Evolutionary conservation across 2,329 filamentous ascomycete genomes (phyloP).

Genomic region (Ceratocystis smalleyi): DNA sequence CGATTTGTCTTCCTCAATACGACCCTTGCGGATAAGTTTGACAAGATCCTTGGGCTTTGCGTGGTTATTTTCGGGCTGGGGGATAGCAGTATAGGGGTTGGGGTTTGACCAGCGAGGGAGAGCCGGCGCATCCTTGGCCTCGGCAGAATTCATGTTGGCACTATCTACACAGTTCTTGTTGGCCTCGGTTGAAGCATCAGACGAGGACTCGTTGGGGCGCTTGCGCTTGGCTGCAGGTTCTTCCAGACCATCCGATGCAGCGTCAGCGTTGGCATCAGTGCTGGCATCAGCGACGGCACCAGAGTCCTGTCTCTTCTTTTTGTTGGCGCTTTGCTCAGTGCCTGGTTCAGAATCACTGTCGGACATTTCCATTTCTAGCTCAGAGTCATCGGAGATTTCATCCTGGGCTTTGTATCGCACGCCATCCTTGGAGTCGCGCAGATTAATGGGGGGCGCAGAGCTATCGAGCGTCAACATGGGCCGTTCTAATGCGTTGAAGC

Average conservation of each 20-base stretch:
- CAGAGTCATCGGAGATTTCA: conserved; percentile 46
- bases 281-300: background rate
- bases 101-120: conserved; percentile 84
- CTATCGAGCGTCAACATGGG: conserved; percentile 33
- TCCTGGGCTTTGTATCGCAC: conserved; percentile 40
- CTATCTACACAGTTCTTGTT: background rate
- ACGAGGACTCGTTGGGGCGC: conserved; percentile 26
- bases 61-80: conserved; percentile 45
- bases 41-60: conserved; percentile 81
- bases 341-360: conserved; percentile 28
- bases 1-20: conserved; percentile 42
- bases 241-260: conserved; percentile 19
- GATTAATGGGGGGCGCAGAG: conserved; percentile 30
- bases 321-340: background rate
- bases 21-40: conserved; percentile 79
- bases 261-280: background rate
- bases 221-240: conserved; percentile 31
- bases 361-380: conserved; percentile 50
- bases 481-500: conserved; percentile 33
- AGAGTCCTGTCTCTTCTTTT: background rate
- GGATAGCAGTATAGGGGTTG: conserved; percentile 79
- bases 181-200: conserved; percentile 23
- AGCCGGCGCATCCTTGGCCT: background rate
- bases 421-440: conserved; percentile 31
- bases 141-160: background rate